These are phyloP conservation scores for Yarrowia osloensis DNA, from an alignment of 805 yeast genomes.

Conservation along the genomic window DNA sequence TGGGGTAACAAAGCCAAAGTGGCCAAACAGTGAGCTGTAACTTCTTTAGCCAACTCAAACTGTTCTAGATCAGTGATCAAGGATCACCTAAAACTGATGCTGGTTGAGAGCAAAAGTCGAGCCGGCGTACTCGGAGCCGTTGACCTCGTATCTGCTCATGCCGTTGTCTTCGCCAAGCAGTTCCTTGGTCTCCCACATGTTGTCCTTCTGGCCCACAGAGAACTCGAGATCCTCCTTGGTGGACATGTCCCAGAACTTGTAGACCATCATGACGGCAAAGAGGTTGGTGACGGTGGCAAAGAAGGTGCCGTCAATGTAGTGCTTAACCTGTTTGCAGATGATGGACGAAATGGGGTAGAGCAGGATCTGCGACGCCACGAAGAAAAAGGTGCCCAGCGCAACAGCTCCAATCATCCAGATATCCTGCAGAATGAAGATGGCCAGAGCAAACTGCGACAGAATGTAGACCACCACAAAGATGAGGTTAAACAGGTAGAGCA, in stretches of 20 bases:
- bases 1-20: neutral
- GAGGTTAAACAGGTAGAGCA: conserved; percentile 72
- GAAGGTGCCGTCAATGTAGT: conserved; percentile 87
- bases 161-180: conserved; percentile 38
- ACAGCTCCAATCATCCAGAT: conserved; percentile 93
- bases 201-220: conserved; percentile 61
- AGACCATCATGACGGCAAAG: conserved; percentile 89
- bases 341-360: conserved; percentile 65
- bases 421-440: conserved; percentile 66
- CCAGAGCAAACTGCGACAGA: conserved; percentile 66
- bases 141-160: conserved; percentile 35
- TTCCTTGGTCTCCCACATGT: conserved; percentile 45
- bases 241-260: conserved; percentile 94
- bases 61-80: too few species aligned
- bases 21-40: too few species aligned
- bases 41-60: too few species aligned
- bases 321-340: conserved; percentile 73
- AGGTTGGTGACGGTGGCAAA: conserved; percentile 80
- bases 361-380: conserved; percentile 76
- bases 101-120: conserved; percentile 41
- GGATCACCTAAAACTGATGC: conserved; percentile 32
- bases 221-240: conserved; percentile 95
- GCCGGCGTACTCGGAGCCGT: conserved; percentile 42
- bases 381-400: conserved; percentile 66
- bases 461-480: conserved; percentile 62